Base-by-base conservation (phyloP, 345 rosid genomes). In the Salix viminalis region DNA sequence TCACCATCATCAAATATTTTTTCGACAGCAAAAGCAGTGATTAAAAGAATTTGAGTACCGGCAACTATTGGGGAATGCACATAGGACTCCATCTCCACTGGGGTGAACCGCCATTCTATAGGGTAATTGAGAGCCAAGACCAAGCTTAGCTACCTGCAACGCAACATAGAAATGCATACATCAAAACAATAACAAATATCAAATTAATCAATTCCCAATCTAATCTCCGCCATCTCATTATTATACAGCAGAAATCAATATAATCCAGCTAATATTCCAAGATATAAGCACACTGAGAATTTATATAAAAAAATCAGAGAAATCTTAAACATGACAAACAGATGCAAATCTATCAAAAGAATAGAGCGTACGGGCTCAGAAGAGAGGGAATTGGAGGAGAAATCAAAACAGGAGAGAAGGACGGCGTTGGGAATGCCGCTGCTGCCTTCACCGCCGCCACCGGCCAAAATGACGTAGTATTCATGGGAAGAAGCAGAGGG, bases 391-490 rank as follows among this genome's bases (percentile, higher is more conserved):
- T 80, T 89, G 72, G 83, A 80, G 56, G 85, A 81, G 69, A 80
- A 77, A 83, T 95, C 91, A 80, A 85, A 88, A 42, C 66, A 81
- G 28, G 84, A 79, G 72, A 95, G 60, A 66, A 93, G 46, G 65
- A 90, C 67, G 19, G 96, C 92, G 52, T 95, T 95, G 4, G 89
- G 90, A 79, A 95, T 91, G 39, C 99, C 98, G 80, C 85, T 93
- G 46, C 82, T 84, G 44, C 97, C 99, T 73, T 90, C 93, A 12
- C 98, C 99, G 0, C 99, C 98, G 12, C 99, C 99, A 26, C 99
- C 99, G 0, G 92, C 79, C 26, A 93, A 74, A 77, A 89, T 89
- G 67, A 88, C 77, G 83, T 79, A 85, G 84, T 86, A 68, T 71
- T 54, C 44, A 16, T 72, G 18, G 28, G 71, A n/a, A 41, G 70